Evolutionary conservation across 2,329 filamentous ascomycete species (phyloP).

Genomic region (Botrytis tulipae): DNA sequence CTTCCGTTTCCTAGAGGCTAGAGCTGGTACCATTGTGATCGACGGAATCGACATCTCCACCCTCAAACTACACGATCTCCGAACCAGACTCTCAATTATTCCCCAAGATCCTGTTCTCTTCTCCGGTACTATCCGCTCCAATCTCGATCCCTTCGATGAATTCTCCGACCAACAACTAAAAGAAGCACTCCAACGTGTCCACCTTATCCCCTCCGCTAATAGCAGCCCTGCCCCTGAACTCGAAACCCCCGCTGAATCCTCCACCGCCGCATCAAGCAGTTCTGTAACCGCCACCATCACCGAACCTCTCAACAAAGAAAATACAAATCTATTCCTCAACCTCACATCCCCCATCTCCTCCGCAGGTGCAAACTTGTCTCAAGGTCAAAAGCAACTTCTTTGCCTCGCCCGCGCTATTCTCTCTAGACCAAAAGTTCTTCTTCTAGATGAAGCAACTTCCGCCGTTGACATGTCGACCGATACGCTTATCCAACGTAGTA

Average conservation of each 20-base stretch:
- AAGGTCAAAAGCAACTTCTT: conserved; percentile 71
- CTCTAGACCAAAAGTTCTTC: conserved; percentile 68
- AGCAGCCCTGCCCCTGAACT: conserved; percentile 9
- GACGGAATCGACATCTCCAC: conserved; percentile 37
- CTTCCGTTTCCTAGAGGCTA: conserved; percentile 31
- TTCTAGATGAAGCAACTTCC: conserved; percentile 74
- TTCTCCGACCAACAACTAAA: conserved; percentile 88
- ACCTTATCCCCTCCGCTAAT: conserved; percentile 58
- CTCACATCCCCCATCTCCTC: conserved; percentile 63
- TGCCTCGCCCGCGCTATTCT: conserved; percentile 72
- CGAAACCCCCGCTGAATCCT: conserved; percentile 10
- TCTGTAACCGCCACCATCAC: neutral
- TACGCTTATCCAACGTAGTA: conserved; percentile 67
- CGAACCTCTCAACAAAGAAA: conserved; percentile 45
- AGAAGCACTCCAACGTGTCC: conserved; percentile 79
- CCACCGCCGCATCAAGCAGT: conserved; percentile 8
- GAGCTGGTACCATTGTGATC: conserved; percentile 43
- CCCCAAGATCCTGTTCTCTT: conserved; percentile 75
- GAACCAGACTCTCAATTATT: conserved; percentile 37
- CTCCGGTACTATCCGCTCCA: conserved; percentile 79
- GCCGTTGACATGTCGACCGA: conserved; percentile 76
- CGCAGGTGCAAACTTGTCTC: conserved; percentile 69
- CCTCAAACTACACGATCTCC: conserved; percentile 36
- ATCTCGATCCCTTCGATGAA: conserved; percentile 83
- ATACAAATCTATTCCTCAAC: conserved; percentile 63